Evolutionary conservation across 345 rosid species (phyloP).

Genomic region (Acer saccharum): DNA sequence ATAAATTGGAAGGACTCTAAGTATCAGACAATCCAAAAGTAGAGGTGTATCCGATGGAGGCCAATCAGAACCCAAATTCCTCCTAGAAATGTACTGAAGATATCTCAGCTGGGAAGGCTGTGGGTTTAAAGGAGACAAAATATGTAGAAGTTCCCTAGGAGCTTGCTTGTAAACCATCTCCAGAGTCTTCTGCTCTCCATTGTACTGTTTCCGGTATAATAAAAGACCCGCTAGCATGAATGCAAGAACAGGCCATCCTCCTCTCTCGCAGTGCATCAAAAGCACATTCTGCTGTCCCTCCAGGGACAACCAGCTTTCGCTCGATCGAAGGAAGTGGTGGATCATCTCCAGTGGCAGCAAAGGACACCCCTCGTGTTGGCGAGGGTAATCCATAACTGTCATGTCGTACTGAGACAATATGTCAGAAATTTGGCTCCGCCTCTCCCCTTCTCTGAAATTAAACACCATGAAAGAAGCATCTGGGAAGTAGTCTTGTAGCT

Average conservation of each 20-base stretch:
- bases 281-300: conserved; percentile 95
- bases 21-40: conserved; percentile 81
- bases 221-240: conserved; percentile 96
- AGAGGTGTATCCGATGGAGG: conserved; percentile 94
- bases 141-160: conserved; percentile 86
- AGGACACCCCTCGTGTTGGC: conserved; percentile 85
- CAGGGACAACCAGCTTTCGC: conserved; percentile 93
- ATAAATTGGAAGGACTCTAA: conserved; percentile 79
- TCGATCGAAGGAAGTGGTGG: conserved; percentile 85
- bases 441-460: conserved; percentile 95
- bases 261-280: conserved; percentile 94
- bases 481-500: conserved; percentile 90
- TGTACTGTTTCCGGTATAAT: conserved; percentile 79
- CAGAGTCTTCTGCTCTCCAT: conserved; percentile 94
- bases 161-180: conserved; percentile 99
- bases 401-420: conserved; percentile 86
- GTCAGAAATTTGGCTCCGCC: conserved; percentile 85
- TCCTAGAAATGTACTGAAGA: conserved; percentile 95
- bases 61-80: conserved; percentile 87
- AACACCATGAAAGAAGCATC: conserved; percentile 98
- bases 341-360: conserved; percentile 91
- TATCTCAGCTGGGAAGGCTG: conserved; percentile 95
- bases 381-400: conserved; percentile 99
- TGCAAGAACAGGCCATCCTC: conserved; percentile 98
- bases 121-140: conserved; percentile 81